These are phyloP conservation scores for Myxozyma monticola DNA, from an alignment of 805 yeast species.

Conservation along the genomic window DNA sequence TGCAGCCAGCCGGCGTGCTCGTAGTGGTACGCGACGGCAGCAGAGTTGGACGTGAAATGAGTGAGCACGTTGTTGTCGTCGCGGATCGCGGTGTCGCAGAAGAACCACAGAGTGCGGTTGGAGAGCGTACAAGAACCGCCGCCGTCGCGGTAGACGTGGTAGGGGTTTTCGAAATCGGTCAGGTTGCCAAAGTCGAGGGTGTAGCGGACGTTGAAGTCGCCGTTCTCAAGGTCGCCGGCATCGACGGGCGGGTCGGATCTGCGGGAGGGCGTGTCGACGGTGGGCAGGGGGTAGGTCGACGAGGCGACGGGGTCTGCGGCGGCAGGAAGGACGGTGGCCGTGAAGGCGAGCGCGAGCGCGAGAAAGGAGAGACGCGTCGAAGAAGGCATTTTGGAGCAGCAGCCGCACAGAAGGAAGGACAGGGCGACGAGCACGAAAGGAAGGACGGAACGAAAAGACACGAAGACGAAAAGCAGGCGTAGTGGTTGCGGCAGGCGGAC, in stretches of 20 bases:
- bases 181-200: slow-evolving; percentile 9
- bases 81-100: slow-evolving; percentile 11
- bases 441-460: too few relatives aligned
- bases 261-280: neutral
- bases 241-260: neutral
- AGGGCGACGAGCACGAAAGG: too few relatives aligned
- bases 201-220: neutral
- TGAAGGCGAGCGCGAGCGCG: too few relatives aligned
- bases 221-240: neutral
- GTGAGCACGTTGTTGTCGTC: neutral
- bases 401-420: too few relatives aligned
- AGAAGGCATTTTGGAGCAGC: too few relatives aligned
- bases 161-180: slow-evolving; percentile 6
- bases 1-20: slow-evolving; percentile 10
- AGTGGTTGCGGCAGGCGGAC: too few relatives aligned
- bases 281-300: slow-evolving; percentile 1
- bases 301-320: neutral
- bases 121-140: slow-evolving; percentile 16
- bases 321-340: neutral
- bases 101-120: slow-evolving; percentile 20
- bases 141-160: slow-evolving; percentile 16
- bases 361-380: too few relatives aligned
- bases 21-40: slow-evolving; percentile 5
- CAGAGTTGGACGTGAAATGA: slow-evolving; percentile 5
- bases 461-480: too few relatives aligned